These are phyloP conservation scores for Hymenotorrendiella dingleyae DNA, from an alignment of 2,329 filamentous ascomycete genomes.

Conservation along the genomic window DNA sequence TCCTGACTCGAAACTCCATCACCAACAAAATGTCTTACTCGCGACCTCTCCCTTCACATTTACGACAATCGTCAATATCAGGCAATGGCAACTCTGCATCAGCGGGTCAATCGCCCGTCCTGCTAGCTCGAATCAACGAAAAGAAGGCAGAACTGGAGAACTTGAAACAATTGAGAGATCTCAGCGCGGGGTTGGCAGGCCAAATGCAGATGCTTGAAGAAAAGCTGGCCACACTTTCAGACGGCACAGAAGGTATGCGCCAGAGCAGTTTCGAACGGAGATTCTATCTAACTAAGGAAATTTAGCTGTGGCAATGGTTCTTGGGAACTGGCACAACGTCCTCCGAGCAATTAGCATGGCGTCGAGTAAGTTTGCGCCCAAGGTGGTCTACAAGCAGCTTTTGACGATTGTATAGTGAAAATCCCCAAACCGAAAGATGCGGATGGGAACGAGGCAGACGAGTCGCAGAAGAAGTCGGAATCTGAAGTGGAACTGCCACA, in stretches of 20 bases:
- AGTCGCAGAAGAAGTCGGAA: slow-evolving; percentile 35
- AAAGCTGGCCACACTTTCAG: slow-evolving; percentile 70
- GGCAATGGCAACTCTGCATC: slow-evolving; percentile 41
- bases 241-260: slow-evolving; percentile 68
- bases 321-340: slow-evolving; percentile 85
- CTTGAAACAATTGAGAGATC: slow-evolving; percentile 68
- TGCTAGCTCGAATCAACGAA: slow-evolving; percentile 73
- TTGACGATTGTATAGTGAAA: slow-evolving; percentile 48
- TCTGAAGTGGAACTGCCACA: slow-evolving; percentile 57
- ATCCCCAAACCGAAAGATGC: slow-evolving; percentile 53
- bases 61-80: slow-evolving; percentile 57
- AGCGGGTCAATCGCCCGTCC: slow-evolving; percentile 59
- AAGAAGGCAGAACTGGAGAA: slow-evolving; percentile 80
- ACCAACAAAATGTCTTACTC: slow-evolving; percentile 46
- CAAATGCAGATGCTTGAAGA: slow-evolving; percentile 78
- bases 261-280: not conserved
- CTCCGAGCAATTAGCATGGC: slow-evolving; percentile 82
- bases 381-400: slow-evolving; percentile 4
- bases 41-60: slow-evolving; percentile 56
- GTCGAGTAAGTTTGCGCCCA: slow-evolving; percentile 52
- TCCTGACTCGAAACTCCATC: not conserved
- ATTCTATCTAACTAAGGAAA: slow-evolving; percentile 10
- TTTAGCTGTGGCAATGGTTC: slow-evolving; percentile 72
- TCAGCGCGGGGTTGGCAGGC: slow-evolving; percentile 70
- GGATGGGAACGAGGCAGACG: slow-evolving; percentile 35